A percentile compares a stretch with the other conserved stretches of the same genome.
phyloP scores from a whole-genome alignment of 352 stramenopile genomes.

The Vaucheria bursata region DNA sequence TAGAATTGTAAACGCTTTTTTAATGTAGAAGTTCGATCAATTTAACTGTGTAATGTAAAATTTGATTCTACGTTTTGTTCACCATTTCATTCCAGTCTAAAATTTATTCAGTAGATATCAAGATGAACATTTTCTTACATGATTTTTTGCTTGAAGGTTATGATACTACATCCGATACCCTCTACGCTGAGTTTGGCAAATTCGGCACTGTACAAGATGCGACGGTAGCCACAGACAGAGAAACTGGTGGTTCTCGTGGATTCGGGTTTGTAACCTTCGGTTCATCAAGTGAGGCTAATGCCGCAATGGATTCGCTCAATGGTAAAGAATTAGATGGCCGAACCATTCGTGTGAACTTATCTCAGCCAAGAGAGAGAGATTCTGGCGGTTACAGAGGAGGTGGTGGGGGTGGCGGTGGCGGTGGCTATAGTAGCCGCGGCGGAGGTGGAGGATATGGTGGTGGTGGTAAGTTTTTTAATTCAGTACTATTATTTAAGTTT shows the following conservation, averaged over 20 bases:
- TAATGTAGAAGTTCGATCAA: too few species aligned
- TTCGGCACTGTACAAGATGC: constrained; percentile 4
- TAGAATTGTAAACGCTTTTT: too few species aligned
- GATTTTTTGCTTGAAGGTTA: background rate
- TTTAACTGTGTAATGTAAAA: background rate
- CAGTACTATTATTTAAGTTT: background rate
- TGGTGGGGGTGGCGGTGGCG: background rate
- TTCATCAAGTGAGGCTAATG: constrained; percentile 1
- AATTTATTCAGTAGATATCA: too few species aligned
- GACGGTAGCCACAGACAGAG: constrained; percentile 13
- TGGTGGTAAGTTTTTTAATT: background rate
- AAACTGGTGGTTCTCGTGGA: constrained; percentile 11
- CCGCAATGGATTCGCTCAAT: constrained; percentile 19
- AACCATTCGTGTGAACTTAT: constrained; percentile 14
- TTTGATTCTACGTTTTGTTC: background rate
- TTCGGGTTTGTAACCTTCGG: constrained; percentile 27
- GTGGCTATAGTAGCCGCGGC: background rate
- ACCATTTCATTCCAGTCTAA: too few species aligned
- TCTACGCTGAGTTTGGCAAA: background rate
- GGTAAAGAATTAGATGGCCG: constrained; percentile 20
- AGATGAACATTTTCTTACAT: background rate
- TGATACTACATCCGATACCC: constrained; percentile 10
- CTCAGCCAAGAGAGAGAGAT: background rate
- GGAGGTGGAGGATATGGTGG: background rate
- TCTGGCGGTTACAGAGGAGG: background rate